phyloP scores from a whole-genome alignment of 1,284 basidiomycete genomes.

The Thelephora terrestris region DNA sequence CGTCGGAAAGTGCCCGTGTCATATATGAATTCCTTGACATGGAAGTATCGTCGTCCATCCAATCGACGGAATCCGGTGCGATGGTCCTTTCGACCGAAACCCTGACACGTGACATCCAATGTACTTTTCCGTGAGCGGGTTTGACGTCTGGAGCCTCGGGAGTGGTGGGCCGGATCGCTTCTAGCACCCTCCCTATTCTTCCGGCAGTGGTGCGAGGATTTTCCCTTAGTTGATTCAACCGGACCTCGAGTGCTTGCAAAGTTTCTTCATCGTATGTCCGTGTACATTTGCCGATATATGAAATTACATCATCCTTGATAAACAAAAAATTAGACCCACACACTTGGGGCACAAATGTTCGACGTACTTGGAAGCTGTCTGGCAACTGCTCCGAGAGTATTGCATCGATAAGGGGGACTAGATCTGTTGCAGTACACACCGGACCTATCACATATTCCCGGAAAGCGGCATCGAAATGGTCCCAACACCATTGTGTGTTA shows the following conservation, averaged over 20 bases:
- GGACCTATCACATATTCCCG: constrained; percentile 9
- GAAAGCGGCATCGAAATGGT: constrained; percentile 13
- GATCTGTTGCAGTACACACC: constrained; percentile 17
- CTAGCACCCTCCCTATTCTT: neutral
- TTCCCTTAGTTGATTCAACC: neutral
- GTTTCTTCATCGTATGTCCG: constrained; percentile 2
- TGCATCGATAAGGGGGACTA: constrained; percentile 21
- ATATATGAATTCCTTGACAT: constrained; percentile 22
- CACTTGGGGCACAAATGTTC: too few species aligned
- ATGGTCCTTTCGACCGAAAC: constrained; percentile 27
- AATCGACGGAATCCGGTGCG: constrained; percentile 30
- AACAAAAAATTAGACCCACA: neutral
- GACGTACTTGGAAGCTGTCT: constrained; percentile 8
- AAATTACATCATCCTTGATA: neutral
- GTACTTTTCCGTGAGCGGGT: neutral
- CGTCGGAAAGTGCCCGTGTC: constrained; percentile 14
- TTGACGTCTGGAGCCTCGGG: neutral
- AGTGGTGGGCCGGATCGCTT: neutral
- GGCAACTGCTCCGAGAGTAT: constrained; percentile 26
- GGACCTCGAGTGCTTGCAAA: neutral
- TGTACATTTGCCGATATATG: neutral
- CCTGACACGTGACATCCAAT: constrained; percentile 23
- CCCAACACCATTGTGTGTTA: constrained; percentile 16
- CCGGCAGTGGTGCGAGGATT: neutral
- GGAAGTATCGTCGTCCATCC: constrained; percentile 36